Conservation (phyloP, 768 basidiomycete genomes). For the Zangia roseola region DNA sequence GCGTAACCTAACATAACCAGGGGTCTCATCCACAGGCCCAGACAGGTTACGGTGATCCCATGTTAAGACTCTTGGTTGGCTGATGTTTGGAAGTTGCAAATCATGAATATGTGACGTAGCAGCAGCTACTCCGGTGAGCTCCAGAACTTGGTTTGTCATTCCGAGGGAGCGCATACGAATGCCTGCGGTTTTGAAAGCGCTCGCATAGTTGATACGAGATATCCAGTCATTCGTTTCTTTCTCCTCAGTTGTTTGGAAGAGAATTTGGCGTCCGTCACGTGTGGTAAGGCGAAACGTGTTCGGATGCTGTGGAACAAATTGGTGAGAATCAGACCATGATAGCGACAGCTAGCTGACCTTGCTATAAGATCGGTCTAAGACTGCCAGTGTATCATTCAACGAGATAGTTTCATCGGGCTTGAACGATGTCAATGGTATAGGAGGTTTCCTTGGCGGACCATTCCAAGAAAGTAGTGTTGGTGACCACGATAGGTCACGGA, state of each 20-base stretch:
- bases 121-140: constrained; percentile 81
- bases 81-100: constrained; percentile 39
- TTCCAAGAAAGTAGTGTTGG: constrained; percentile 44
- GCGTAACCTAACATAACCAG: constrained; percentile 21
- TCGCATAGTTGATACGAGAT: constrained; percentile 88
- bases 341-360: constrained; percentile 51
- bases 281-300: constrained; percentile 78
- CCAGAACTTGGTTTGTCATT: constrained; percentile 67
- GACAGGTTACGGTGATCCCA: constrained; percentile 45
- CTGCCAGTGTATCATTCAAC: constrained; percentile 73
- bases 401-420: constrained; percentile 87
- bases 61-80: constrained; percentile 25
- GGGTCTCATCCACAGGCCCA: constrained; percentile 38
- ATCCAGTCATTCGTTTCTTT: constrained; percentile 89
- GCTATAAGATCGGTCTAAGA: constrained; percentile 73
- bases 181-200: constrained; percentile 83
- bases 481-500: constrained; percentile 69
- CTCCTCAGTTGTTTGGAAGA: constrained; percentile 71
- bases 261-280: constrained; percentile 74
- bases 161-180: constrained; percentile 75
- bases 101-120: constrained; percentile 82
- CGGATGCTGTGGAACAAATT: constrained; percentile 39
- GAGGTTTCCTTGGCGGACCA: constrained; percentile 33
- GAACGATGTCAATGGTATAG: constrained; percentile 45
- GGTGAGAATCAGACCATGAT: constrained; percentile 2